These are phyloP conservation scores for Neofusicoccum umdonicola DNA, from an alignment of 2,329 filamentous ascomycete genomes.

Conservation along the genomic window DNA sequence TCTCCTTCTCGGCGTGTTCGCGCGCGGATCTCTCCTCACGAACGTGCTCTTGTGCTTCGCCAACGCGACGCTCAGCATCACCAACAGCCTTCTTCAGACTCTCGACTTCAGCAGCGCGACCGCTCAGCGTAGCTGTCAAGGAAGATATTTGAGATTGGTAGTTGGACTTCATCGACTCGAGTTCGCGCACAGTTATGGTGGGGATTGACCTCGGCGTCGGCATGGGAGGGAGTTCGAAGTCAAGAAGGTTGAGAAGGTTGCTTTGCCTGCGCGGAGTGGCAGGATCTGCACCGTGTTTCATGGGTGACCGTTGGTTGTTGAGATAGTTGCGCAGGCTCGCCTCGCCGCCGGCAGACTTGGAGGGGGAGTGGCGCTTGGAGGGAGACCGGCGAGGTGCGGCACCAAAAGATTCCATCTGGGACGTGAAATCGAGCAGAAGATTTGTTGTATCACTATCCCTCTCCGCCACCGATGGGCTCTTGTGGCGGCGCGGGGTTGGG, in stretches of 20 bases:
- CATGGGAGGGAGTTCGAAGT: constrained; percentile 91
- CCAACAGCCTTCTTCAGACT: constrained; percentile 83
- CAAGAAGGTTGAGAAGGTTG: constrained; percentile 68
- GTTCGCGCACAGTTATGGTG: constrained; percentile 83
- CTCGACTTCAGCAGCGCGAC: constrained; percentile 87
- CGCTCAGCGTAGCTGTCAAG: constrained; percentile 86
- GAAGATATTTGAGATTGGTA: constrained; percentile 92
- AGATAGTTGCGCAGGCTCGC: constrained; percentile 47
- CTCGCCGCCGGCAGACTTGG: constrained; percentile 48
- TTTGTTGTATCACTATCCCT: constrained; percentile 63
- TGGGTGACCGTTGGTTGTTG: constrained; percentile 42
- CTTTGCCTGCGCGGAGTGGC: constrained; percentile 52
- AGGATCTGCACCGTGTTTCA: constrained; percentile 33
- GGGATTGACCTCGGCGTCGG: constrained; percentile 91
- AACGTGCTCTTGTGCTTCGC: constrained; percentile 77
- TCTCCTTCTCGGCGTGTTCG: constrained; percentile 72
- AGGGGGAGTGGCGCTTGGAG: constrained; percentile 47
- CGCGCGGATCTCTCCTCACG: constrained; percentile 71
- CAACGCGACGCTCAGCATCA: constrained; percentile 89
- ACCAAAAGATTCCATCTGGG: constrained; percentile 63
- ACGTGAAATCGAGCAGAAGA: constrained; percentile 83
- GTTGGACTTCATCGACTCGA: constrained; percentile 86
- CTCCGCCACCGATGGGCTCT: constrained; percentile 38
- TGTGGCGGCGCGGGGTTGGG: constrained; percentile 54
- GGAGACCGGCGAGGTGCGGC: constrained; percentile 40